Conservation (phyloP, 768 basidiomycete species). For the Boletus tomentosulus region DNA sequence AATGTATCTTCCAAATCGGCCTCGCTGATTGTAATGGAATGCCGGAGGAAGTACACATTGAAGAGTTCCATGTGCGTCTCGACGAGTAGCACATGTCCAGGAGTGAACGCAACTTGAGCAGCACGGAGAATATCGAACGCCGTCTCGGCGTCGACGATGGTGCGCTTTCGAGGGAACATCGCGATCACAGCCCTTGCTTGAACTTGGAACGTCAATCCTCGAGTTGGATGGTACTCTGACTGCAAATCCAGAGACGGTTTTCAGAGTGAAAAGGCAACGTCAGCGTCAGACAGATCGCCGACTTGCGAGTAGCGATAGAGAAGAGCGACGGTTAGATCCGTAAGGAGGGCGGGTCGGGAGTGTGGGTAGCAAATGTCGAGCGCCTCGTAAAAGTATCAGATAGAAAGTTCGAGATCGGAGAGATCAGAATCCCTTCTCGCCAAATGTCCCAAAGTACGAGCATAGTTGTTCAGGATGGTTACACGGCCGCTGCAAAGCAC, state of each 20-base stretch:
- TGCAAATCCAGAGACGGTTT: conserved; percentile 9
- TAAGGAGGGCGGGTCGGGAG: conserved; percentile 6
- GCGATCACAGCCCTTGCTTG: conserved; percentile 19
- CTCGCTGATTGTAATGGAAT: no score
- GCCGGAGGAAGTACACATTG: no score
- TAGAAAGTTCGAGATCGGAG: conserved; percentile 12
- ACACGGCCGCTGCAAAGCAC: no score
- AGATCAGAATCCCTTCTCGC: no score
- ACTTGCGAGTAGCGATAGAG: conserved; percentile 4
- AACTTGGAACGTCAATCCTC: conserved; percentile 11
- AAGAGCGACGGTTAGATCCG: conserved; percentile 8
- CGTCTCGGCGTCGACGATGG: conserved; percentile 15
- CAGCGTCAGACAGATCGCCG: conserved; percentile 14
- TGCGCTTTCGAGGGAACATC: conserved; percentile 1
- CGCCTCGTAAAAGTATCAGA: conserved; percentile 18
- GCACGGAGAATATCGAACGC: conserved; percentile 16
- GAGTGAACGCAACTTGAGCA: not conserved
- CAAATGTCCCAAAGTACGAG: no score
- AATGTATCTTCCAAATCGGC: no score
- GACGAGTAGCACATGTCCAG: no score
- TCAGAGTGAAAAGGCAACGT: conserved; percentile 16
- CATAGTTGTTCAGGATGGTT: no score
- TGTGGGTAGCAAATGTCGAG: conserved; percentile 12
- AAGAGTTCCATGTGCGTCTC: no score
- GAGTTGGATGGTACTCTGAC: conserved; percentile 12